Base-by-base conservation (phyloP, 1,139 yeast genomes). In the Debaryomyces nepalensis region DNA sequence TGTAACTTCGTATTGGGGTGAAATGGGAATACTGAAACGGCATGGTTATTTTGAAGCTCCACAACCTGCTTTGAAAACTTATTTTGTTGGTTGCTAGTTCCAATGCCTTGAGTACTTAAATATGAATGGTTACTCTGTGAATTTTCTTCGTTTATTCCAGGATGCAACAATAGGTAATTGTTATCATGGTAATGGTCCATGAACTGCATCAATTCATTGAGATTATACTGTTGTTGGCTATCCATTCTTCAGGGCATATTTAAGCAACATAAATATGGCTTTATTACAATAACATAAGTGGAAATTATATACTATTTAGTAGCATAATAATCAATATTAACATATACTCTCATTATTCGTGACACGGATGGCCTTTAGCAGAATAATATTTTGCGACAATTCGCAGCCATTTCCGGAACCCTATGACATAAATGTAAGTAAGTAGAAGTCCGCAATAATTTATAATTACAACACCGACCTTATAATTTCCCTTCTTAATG, bases 191-290 rank as follows among this genome's bases (percentile, higher is more conserved):
- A 24, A 11, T 33, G 37, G 27, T 33, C 37, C 37, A 33, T 33
- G 29, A 33, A 33, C 24, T 33, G 37, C 11, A 33, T 14, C 11
- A 33, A 33, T 18, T 37, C 40, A 8, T 22, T 22, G 19, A 37
- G 21, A 27, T 37, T 37, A 30, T 37, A 37, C 12, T 37, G 40
- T 21, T 21, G 32, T 14, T 29, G 30, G 27, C 40, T 37, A 21
- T 37, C 40, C 40, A 37, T 15, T 31, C 18, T 24, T 14, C n/a
- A 19, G 7, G 22, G 24, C 24, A 31, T 19, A 19, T 30, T 27
- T 9, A 11, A 27, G 7, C 4, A 8, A 21, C 12, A 9, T 8
- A 11, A n/a, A 9, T 11, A 9, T 3, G 19, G 12, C n/a, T 7
- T 19, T 4, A 6, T 15, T 22, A 11, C 9, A 22, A 21, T 22